Evolutionary conservation across 2,329 filamentous ascomycete species (phyloP).

Genomic region (Thermomyces lanuginosus): DNA sequence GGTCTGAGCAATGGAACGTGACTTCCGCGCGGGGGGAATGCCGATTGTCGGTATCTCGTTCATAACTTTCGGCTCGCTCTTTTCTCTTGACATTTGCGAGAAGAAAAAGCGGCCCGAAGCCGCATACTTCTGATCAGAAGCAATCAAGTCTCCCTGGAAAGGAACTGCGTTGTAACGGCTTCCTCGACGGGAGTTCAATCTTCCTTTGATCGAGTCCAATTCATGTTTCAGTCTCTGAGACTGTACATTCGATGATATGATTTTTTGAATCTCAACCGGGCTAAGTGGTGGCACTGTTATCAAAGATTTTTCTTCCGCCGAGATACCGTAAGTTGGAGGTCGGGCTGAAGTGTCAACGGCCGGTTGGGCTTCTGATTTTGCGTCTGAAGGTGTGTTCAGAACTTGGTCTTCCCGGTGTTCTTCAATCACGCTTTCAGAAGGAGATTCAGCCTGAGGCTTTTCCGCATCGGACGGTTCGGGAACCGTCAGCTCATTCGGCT

Average conservation of each 20-base stretch:
- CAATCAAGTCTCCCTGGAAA: conserved; percentile 34
- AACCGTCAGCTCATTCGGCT: conserved; percentile 5
- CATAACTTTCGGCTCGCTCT: not conserved
- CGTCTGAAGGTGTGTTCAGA: no score
- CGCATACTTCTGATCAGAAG: conserved; percentile 39
- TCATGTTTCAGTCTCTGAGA: conserved; percentile 3
- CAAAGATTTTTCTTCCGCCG: conserved; percentile 9
- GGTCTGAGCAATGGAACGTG: conserved; percentile 1
- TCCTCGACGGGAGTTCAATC: conserved; percentile 11
- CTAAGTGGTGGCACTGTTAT: conserved; percentile 26
- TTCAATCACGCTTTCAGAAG: no score
- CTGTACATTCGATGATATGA: conserved; percentile 23
- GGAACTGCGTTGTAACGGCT: conserved; percentile 36
- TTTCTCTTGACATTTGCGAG: conserved; percentile 7
- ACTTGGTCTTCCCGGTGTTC: no score
- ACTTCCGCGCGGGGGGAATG: conserved; percentile 12
- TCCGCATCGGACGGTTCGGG: no score
- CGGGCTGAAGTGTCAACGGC: conserved; percentile 1
- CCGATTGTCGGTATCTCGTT: conserved; percentile 23
- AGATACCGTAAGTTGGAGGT: not conserved
- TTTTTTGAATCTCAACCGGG: conserved; percentile 27
- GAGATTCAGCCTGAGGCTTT: no score
- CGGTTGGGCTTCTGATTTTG: conserved; percentile 6
- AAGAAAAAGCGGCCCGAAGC: conserved; percentile 32
- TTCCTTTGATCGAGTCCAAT: conserved; percentile 4